phyloP scores from a whole-genome alignment of 2,329 filamentous ascomycete species.

The Claviceps sp. region DNA sequence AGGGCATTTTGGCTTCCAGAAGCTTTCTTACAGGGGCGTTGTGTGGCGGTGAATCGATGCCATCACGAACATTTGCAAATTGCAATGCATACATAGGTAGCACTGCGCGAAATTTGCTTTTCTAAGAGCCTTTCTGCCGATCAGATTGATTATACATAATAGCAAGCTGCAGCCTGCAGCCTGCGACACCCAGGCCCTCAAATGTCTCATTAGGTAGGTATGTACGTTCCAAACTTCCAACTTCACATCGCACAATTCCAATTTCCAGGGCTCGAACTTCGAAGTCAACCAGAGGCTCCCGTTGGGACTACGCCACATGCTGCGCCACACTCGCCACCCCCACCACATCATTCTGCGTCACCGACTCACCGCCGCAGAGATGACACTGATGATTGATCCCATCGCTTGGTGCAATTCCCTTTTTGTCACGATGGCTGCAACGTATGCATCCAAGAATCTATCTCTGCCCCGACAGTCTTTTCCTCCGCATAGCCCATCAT shows the following conservation, averaged over 20 bases:
- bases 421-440: neutral
- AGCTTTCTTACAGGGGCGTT: neutral
- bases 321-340: constrained; percentile 5
- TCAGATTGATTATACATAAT: no score
- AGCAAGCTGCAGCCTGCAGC: no score
- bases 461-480: neutral
- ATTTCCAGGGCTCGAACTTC: no score
- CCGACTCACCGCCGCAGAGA: no score
- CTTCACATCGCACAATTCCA: no score
- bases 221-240: no score
- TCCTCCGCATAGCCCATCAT: constrained; percentile 13
- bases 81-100: neutral
- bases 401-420: neutral
- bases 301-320: neutral
- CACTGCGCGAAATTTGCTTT: neutral
- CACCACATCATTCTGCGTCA: neutral
- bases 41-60: neutral
- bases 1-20: neutral
- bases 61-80: neutral
- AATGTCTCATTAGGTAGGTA: no score
- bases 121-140: no score
- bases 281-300: no score
- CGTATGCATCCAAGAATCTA: neutral
- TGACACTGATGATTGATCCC: no score
- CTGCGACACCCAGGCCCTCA: no score